These are phyloP conservation scores for Agrocybe praecox DNA, from an alignment of 768 basidiomycete species.

Conservation along the genomic window DNA sequence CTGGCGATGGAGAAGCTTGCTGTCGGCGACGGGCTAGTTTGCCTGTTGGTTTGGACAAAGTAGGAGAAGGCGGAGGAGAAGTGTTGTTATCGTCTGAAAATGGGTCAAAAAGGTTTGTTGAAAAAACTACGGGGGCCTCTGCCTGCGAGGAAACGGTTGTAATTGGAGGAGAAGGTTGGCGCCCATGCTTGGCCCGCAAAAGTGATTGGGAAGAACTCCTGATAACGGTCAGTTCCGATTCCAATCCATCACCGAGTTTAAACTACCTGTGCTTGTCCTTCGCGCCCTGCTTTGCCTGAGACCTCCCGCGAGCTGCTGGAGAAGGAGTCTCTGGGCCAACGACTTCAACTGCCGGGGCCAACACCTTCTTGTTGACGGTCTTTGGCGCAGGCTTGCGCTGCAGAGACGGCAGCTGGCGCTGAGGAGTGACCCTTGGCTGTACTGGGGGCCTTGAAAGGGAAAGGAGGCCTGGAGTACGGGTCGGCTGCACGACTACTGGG, in stretches of 20 bases:
- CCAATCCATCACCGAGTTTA: neutral
- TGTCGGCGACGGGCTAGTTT: constrained; percentile 60
- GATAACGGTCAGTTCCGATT: constrained; percentile 3
- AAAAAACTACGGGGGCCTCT: constrained; percentile 51
- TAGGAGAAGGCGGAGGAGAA: constrained; percentile 32
- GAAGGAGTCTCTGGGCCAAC: constrained; percentile 31
- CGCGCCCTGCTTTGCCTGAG: constrained; percentile 25
- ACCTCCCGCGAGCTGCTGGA: constrained; percentile 28
- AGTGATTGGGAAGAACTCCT: constrained; percentile 51
- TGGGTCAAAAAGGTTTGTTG: constrained; percentile 53
- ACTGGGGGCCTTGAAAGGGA: constrained; percentile 60
- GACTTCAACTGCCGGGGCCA: constrained; percentile 27
- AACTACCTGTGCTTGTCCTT: constrained; percentile 31
- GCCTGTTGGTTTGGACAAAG: constrained; percentile 51
- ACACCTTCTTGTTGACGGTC: constrained; percentile 22
- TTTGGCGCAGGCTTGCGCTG: constrained; percentile 33
- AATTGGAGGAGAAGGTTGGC: constrained; percentile 66
- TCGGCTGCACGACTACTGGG: constrained; percentile 68
- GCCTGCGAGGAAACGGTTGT: constrained; percentile 58
- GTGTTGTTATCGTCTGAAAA: constrained; percentile 31
- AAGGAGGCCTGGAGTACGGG: constrained; percentile 73
- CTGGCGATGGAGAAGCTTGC: constrained; percentile 43
- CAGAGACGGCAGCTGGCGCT: constrained; percentile 25
- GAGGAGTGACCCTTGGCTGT: constrained; percentile 23
- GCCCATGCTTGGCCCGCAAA: constrained; percentile 47